These are phyloP conservation scores for Colletotrichum theobromicola DNA, from an alignment of 2,329 filamentous ascomycete genomes.

Conservation along the genomic window DNA sequence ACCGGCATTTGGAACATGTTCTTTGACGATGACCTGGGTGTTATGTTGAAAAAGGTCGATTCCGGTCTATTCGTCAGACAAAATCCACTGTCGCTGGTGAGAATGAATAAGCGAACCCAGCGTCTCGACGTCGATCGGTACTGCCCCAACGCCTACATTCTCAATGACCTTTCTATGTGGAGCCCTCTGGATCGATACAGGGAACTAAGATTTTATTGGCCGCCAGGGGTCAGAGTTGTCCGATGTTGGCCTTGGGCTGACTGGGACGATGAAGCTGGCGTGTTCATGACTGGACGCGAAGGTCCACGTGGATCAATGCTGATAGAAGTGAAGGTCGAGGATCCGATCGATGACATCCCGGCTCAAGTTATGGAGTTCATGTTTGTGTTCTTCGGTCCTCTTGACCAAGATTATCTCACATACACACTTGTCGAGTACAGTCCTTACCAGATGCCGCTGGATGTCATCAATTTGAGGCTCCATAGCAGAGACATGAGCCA, in stretches of 20 bases:
- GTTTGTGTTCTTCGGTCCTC: neutral
- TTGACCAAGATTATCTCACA: neutral
- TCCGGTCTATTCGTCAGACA: neutral
- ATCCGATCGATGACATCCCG: neutral
- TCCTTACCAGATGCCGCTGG: neutral
- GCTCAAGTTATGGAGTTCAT: neutral
- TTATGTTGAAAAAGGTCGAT: neutral
- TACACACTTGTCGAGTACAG: neutral
- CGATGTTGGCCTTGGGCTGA: neutral
- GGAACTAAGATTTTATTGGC: neutral
- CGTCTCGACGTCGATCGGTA: neutral
- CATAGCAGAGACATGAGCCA: neutral
- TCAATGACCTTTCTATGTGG: neutral
- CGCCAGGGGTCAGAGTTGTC: neutral
- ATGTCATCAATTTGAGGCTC: neutral
- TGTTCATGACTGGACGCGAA: neutral
- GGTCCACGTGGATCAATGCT: neutral
- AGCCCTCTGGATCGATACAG: neutral
- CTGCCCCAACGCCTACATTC: neutral
- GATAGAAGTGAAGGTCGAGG: neutral
- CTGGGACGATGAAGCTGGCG: neutral
- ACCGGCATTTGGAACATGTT: neutral
- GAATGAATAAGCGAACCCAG: neutral
- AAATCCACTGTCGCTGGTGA: neutral
- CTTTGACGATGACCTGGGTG: neutral